phyloP scores from a whole-genome alignment of 1,284 basidiomycete species.

The Puccinia triticina region DNA sequence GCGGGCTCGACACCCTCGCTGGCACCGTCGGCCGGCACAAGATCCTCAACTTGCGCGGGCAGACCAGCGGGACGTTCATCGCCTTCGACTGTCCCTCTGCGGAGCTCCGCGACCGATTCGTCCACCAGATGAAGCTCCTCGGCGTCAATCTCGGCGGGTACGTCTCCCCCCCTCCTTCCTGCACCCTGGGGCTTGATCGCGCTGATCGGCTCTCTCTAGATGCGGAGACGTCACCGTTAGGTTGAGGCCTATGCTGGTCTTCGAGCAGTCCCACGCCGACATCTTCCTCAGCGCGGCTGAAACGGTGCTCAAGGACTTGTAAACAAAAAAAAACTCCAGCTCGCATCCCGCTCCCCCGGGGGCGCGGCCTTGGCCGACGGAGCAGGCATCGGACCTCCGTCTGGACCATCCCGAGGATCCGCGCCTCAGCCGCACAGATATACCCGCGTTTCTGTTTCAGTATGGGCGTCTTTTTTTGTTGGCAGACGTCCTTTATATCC shows the following conservation, averaged over 20 bases:
- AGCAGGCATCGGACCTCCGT: too few relatives aligned
- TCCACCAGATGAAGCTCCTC: constrained; percentile 56
- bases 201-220: background rate
- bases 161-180: background rate
- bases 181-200: background rate
- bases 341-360: too few relatives aligned
- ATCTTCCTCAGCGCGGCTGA: constrained; percentile 56
- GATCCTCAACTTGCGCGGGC: constrained; percentile 56
- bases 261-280: constrained; percentile 57
- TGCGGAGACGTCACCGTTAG: constrained; percentile 58
- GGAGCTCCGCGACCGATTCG: constrained; percentile 55
- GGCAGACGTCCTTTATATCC: too few relatives aligned
- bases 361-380: too few relatives aligned
- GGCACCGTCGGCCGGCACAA: constrained; percentile 52
- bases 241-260: constrained; percentile 59
- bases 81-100: constrained; percentile 56
- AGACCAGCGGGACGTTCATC: constrained; percentile 57
- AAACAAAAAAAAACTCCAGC: background rate
- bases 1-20: constrained; percentile 54
- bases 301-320: constrained; percentile 53
- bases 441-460: too few relatives aligned
- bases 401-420: too few relatives aligned
- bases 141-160: constrained; percentile 58
- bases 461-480: too few relatives aligned
- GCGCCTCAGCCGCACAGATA: too few relatives aligned